phyloP scores from a whole-genome alignment of 1,284 basidiomycete species.

The Puccinia novopanici region DNA sequence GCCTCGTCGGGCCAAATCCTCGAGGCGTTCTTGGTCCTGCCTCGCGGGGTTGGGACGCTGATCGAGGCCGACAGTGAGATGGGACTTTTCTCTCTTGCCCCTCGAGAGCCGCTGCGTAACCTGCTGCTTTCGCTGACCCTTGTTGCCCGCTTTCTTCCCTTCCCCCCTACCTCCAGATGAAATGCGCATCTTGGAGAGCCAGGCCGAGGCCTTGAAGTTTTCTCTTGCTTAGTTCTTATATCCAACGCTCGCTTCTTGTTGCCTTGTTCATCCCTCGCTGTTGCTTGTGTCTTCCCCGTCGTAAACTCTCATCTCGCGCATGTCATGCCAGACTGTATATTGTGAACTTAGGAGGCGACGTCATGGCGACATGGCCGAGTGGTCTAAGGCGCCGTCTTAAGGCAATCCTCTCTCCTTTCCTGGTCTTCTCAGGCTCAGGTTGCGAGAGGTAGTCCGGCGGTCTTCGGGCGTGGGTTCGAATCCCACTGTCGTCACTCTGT shows the following conservation, averaged over 20 bases:
- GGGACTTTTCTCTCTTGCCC: neutral
- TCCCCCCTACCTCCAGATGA: neutral
- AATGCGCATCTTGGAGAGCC: slow-evolving; percentile 24
- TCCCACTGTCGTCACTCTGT: slow-evolving; percentile 54
- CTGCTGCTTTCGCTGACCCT: neutral
- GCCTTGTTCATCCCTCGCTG: neutral
- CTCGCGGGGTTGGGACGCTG: slow-evolving; percentile 29
- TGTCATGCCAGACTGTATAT: too few species aligned
- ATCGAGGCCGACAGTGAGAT: slow-evolving; percentile 46
- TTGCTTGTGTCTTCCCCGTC: neutral
- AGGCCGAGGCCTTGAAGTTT: neutral
- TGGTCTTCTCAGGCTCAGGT: neutral
- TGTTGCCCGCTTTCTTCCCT: neutral
- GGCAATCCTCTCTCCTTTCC: neutral
- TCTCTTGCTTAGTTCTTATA: neutral
- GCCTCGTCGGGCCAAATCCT: neutral
- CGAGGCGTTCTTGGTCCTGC: slow-evolving; percentile 36
- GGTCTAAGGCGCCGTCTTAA: slow-evolving; percentile 44
- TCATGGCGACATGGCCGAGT: slow-evolving; percentile 30
- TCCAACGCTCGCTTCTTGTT: neutral
- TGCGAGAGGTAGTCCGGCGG: slow-evolving; percentile 48
- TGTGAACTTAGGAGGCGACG: too few species aligned
- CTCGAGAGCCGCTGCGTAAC: neutral
- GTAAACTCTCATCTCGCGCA: too few species aligned
- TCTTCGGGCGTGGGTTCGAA: slow-evolving; percentile 60